These are phyloP conservation scores for Trichoderma simmonsii DNA, from an alignment of 2,329 filamentous ascomycete genomes.

Conservation along the genomic window DNA sequence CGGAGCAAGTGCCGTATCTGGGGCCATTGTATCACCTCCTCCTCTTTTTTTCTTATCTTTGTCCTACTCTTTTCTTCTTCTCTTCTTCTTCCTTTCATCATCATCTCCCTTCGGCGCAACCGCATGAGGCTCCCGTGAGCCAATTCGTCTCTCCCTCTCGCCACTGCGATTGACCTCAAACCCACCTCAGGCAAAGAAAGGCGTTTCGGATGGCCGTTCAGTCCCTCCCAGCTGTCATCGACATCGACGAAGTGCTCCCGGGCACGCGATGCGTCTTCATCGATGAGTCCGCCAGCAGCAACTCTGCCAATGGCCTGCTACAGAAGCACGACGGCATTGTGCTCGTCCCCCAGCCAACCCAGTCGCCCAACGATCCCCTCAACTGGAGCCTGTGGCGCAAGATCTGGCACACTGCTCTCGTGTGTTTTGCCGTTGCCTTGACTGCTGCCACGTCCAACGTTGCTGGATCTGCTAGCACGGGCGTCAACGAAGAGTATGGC, in stretches of 20 bases:
- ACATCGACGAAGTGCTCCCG: constrained; percentile 26
- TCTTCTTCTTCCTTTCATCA: neutral
- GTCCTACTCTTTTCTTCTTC: neutral
- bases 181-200: neutral
- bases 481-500: constrained; percentile 47
- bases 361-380: constrained; percentile 50
- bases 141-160: neutral
- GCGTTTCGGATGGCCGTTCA: constrained; percentile 18
- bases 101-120: neutral
- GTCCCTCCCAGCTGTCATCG: constrained; percentile 1
- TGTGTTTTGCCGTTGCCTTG: constrained; percentile 52
- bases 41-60: neutral
- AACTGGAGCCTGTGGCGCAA: constrained; percentile 49
- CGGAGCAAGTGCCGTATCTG: neutral
- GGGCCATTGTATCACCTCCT: neutral
- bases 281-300: constrained; percentile 27
- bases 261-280: constrained; percentile 31
- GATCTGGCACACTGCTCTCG: constrained; percentile 49
- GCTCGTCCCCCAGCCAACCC: constrained; percentile 51
- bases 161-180: neutral
- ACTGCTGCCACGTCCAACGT: constrained; percentile 57
- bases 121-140: constrained; percentile 19
- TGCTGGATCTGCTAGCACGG: constrained; percentile 49
- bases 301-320: constrained; percentile 25
- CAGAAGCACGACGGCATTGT: constrained; percentile 44